Evolutionary conservation across 768 basidiomycete genomes (phyloP), one percentile per base, ranked within the genome.

Genomic region (Amylocystis lapponica): DNA sequence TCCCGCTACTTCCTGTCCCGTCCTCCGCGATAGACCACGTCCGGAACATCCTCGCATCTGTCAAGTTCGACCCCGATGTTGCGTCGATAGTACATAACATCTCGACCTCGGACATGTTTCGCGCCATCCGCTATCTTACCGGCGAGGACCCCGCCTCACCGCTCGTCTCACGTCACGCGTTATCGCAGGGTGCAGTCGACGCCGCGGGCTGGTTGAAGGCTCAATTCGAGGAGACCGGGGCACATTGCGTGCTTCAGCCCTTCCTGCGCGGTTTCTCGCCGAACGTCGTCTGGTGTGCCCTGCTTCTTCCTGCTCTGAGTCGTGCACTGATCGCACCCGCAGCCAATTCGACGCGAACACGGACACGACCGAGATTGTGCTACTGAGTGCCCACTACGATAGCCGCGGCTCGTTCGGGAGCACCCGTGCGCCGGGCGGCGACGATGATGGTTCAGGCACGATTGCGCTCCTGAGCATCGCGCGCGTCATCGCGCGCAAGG

Each of bases 301-400:
- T 39, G 39, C 31, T 11, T 43, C 21, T n/a, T 11, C 16, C 35
- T 23, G 17, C 20, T 7, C 16, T 19, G 7, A 8, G 13, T 25
- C 20, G 35, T 25, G 6, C 3, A 10, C 21, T 27, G 9, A 32
- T 13, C 1, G 26, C 36, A 0, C 25, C 6, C 14, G 14, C 52
- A 86, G 87, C 57, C 71, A 76, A 32, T 88, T 87, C 52, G 41
- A 67, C 2, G 61, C 78, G 6, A 64, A 67, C n/a, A 67, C 66
- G 33, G 67, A 81, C 27, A 79, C 79, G 2, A 78, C 70, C 27
- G 71, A 80, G 21, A 81, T 72, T 2, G 77, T 92, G 32, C 68
- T 96, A 36, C 67, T 95, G 39, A 83, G 83, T 44, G 88, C 82
- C 2, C 93, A 95, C 61, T 96, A 94, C 57, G 91, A 96, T 58